Conservation (phyloP, 2,329 filamentous ascomycete species). For the Elsinoe necatrix region DNA sequence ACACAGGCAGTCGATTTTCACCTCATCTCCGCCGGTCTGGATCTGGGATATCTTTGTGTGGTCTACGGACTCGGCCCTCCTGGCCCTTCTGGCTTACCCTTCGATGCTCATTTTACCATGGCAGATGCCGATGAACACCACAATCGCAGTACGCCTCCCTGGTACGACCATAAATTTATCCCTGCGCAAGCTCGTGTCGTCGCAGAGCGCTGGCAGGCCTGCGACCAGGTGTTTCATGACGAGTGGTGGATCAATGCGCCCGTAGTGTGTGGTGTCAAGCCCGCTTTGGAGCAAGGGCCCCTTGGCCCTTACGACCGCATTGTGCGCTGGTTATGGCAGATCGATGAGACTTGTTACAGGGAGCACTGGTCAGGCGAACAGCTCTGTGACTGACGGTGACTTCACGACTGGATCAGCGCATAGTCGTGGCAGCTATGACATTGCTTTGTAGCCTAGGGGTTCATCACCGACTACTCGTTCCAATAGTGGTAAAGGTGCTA, state of each 20-base stretch:
- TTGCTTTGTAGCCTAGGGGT: not conserved
- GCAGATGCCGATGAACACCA: not conserved
- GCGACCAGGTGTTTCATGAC: too few relatives aligned
- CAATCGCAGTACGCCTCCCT: not conserved
- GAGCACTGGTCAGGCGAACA: not conserved
- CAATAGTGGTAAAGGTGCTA: not conserved
- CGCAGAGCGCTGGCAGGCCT: not conserved
- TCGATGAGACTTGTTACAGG: not conserved
- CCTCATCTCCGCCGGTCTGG: not conserved
- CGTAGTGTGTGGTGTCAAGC: too few relatives aligned
- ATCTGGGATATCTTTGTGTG: not conserved
- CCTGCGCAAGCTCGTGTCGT: not conserved
- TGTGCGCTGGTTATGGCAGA: not conserved
- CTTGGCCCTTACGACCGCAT: not conserved
- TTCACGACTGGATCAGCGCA: not conserved
- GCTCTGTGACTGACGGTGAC: not conserved
- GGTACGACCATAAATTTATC: not conserved
- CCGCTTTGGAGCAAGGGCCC: too few relatives aligned
- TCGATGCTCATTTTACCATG: not conserved
- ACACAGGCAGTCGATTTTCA: not conserved
- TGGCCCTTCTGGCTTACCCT: not conserved
- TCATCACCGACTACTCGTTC: not conserved
- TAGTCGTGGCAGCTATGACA: not conserved
- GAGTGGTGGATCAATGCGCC: too few relatives aligned
- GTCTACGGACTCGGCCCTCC: not conserved